A percentile compares a stretch with the other conserved stretches of the same genome.
phyloP scores from a whole-genome alignment of 2,329 filamentous ascomycete species.

The Pseudogymnoascus sp. region DNA sequence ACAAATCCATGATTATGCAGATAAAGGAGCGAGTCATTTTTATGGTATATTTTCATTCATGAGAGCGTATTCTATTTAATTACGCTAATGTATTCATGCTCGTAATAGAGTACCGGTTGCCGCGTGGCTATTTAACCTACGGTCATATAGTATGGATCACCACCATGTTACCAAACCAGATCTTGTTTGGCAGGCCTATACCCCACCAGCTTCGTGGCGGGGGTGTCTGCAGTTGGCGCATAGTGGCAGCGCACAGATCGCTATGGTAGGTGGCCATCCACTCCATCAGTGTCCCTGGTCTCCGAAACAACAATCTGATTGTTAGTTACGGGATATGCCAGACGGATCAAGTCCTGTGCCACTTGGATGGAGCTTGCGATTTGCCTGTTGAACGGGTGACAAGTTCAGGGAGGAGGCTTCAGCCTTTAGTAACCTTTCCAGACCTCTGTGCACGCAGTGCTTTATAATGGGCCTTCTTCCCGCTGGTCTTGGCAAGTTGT shows the following conservation, averaged over 20 bases:
- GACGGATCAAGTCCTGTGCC: conserved; percentile 7
- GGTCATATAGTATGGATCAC: conserved; percentile 4
- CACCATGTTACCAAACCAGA: conserved; percentile 1
- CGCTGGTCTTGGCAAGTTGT: conserved; percentile 71
- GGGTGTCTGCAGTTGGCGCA: background rate
- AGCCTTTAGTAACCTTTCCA: conserved; percentile 13
- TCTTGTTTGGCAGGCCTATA: background rate
- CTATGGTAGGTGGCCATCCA: background rate
- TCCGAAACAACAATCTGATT: conserved; percentile 5
- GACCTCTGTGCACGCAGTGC: conserved; percentile 55
- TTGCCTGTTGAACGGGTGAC: conserved; percentile 3
- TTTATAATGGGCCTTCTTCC: conserved; percentile 85
- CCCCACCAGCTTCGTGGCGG: background rate
- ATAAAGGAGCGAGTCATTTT: background rate
- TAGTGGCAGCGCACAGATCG: background rate
- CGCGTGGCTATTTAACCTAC: conserved; percentile 7
- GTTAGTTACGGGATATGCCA: conserved; percentile 1
- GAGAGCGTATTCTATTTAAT: background rate
- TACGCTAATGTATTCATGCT: conserved; percentile 2
- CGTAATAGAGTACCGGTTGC: background rate
- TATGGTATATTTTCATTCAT: conserved; percentile 3
- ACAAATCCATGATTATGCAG: background rate
- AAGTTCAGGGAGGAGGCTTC: conserved; percentile 13
- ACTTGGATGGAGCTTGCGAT: conserved; percentile 1
- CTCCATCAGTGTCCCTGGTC: background rate